Evolutionary conservation across 1,284 basidiomycete genomes (phyloP), one percentile per base, ranked within the genome.

Genomic region (Wolfiporia cocos): DNA sequence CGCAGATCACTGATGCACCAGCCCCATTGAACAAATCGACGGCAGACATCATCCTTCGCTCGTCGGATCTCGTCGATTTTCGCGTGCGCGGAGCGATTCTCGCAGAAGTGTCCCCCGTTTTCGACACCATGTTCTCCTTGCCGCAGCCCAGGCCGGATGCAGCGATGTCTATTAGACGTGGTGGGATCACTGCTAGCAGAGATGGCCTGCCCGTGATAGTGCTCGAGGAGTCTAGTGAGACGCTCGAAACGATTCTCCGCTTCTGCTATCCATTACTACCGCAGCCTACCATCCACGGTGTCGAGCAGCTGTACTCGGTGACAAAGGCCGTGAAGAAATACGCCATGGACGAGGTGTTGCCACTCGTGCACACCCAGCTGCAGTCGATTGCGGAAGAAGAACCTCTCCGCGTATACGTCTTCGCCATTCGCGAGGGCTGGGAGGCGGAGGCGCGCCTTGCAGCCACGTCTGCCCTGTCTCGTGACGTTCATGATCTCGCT

Each of bases 31-130:
- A 49, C 41, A 46, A 29, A 17, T 15, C 38, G 0, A 34, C 37
- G 24, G 49, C 53, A 10, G 53, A 56, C 17, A 14, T 52, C 21
- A 37, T 50, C 7, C 34, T 56, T 4, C 49, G 43, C 10, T 41
- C 45, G 4, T 11, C 17, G 2, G 50, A 54, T 24, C 5, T 34
- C 2, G 43, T 50, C 39, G 46, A 54, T 10, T 54, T 56, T 37
- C 37, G 29, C 24, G 49, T 53, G 20, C 49, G 41, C 35, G 22
- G 41, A 10, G 23, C 34, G 5, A 46, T 52, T 14, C 43, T 55
- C 2, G 17, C 19, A 1, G 14, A 41, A 1, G 47, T 49, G 6
- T 55, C 54, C 9, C 22, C 39, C 2, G 9, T 46, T 19, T 52
- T 54, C 29, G 44, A 44, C 10, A 21, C 18, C 18, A 49, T 51